Evolutionary conservation across 2,329 filamentous ascomycete genomes (phyloP).

Genomic region (Tolypocladium capitatum): DNA sequence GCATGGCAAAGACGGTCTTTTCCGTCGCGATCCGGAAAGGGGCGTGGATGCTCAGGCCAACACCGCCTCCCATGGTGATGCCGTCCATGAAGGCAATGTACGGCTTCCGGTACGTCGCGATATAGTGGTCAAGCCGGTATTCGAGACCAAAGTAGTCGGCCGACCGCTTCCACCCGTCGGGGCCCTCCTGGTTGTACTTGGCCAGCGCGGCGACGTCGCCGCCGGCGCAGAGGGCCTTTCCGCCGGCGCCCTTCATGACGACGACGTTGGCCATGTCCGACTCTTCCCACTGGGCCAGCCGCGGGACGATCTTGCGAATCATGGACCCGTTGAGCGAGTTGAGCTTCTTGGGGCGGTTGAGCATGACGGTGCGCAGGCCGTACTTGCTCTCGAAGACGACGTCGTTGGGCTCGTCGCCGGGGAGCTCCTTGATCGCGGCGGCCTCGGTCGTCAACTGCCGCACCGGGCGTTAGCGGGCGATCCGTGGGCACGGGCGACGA

Average conservation of each 20-base stretch:
- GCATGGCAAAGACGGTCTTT: slow-evolving; percentile 93
- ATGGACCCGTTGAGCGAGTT: slow-evolving; percentile 92
- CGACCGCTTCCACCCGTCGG: slow-evolving; percentile 60
- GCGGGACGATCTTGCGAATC: slow-evolving; percentile 84
- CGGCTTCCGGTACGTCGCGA: slow-evolving; percentile 86
- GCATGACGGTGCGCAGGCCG: slow-evolving; percentile 80
- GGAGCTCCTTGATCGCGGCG: slow-evolving; percentile 37
- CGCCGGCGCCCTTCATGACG: slow-evolving; percentile 79
- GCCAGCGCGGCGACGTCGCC: slow-evolving; percentile 80
- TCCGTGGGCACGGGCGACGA: not conserved
- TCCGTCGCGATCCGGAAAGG: slow-evolving; percentile 96
- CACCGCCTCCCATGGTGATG: slow-evolving; percentile 95
- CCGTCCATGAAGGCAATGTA: slow-evolving; percentile 95
- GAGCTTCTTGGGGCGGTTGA: slow-evolving; percentile 84
- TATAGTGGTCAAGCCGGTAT: slow-evolving; percentile 91
- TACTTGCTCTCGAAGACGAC: slow-evolving; percentile 84
- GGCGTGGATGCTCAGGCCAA: slow-evolving; percentile 86
- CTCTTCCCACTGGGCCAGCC: slow-evolving; percentile 85
- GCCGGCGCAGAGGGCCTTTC: slow-evolving; percentile 80
- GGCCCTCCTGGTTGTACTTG: slow-evolving; percentile 52
- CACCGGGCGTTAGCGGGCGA: slow-evolving; percentile 2
- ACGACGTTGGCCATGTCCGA: slow-evolving; percentile 89
- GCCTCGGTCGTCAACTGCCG: slow-evolving; percentile 22
- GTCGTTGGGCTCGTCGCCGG: slow-evolving; percentile 69
- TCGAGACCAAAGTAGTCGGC: slow-evolving; percentile 83